Evolutionary conservation across 75 land plant species (phyloP), one percentile per base, ranked within the genome.

Genomic region (Selaginella moellendorffii): DNA sequence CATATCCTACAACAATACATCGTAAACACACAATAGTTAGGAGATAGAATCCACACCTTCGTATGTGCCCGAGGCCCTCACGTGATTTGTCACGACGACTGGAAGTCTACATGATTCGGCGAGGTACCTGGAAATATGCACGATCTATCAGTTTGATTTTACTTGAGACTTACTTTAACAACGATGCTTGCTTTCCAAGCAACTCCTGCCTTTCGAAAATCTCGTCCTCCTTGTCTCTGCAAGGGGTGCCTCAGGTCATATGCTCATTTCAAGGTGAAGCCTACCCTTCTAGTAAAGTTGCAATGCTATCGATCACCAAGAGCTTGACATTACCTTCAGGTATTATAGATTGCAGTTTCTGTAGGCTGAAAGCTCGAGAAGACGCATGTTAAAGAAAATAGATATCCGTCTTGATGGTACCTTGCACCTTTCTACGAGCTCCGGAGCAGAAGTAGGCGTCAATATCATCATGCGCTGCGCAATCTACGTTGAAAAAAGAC

Each of bases 81-180:
- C 96, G 79, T 89, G 96, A 63, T 89, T 89, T 24, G 96, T 86
- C 28, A 89, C 91, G 2, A 89, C 70, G 31, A 89, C 68, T 52
- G 96, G 96, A 70, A 89, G 78, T 59, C 80, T 77, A 36, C 76
- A 79, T 28, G 76, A 65, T 54, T 89, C 96, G 27, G 96, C 90
- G 22, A 89, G 67, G 69, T 79, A 81, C 67, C 96, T 89, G 66
- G 1, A 27, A 31, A 65, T 29, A 0, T 18, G 46, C 42, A 5
- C 1, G 63, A 51, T 26, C 20, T 1, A 56, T 30, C 54, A 64
- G 68, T 25, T 0, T 23, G 20, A 65, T 62, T 1, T n/a, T n/a
- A n/a, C n/a, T n/a, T n/a, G n/a, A 17, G 22, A 58, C 73, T 72
- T 69, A 85, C 88, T 81, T 85, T 26, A 85, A 72, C 60, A 81